These are phyloP conservation scores for Arthroderma sp. DNA, from an alignment of 2,329 filamentous ascomycete genomes.

Conservation along the genomic window DNA sequence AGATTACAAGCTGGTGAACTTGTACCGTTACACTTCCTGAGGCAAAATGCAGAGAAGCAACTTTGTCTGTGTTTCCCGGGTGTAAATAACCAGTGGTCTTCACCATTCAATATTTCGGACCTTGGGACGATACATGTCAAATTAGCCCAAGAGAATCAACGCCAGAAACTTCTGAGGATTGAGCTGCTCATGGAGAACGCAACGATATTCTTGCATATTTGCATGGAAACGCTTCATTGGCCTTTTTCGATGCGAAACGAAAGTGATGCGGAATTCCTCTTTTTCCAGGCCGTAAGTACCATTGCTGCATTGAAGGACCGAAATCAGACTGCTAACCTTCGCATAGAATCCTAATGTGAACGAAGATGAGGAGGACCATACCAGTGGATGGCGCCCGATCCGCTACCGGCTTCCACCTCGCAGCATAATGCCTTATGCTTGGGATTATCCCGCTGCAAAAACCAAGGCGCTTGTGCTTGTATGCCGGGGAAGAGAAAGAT, in stretches of 20 bases:
- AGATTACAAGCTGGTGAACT: conserved; percentile 65
- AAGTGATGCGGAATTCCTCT: conserved; percentile 90
- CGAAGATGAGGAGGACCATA: conserved; percentile 66
- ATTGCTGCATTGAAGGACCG: not conserved
- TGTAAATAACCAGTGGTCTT: conserved; percentile 93
- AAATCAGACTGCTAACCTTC: not conserved
- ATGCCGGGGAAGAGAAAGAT: conserved; percentile 66
- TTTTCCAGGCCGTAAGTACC: conserved; percentile 61
- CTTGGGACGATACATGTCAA: conserved; percentile 88
- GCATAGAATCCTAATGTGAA: conserved; percentile 57
- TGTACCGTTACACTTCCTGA: conserved; percentile 78
- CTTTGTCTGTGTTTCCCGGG: conserved; percentile 86
- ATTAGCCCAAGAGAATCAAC: conserved; percentile 75
- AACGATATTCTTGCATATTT: conserved; percentile 85
- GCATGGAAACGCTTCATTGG: conserved; percentile 87
- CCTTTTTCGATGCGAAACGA: conserved; percentile 98
- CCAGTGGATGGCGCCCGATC: conserved; percentile 82
- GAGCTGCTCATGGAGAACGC: conserved; percentile 87
- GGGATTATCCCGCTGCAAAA: conserved; percentile 98
- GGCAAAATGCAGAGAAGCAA: conserved; percentile 71
- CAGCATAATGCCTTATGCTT: conserved; percentile 98
- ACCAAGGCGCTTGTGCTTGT: conserved; percentile 81
- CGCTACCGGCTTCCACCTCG: conserved; percentile 81
- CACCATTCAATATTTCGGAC: conserved; percentile 93
- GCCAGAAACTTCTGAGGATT: conserved; percentile 73